Conservation (phyloP, 2,329 filamentous ascomycete species). For the Neofusicoccum laricinum region DNA sequence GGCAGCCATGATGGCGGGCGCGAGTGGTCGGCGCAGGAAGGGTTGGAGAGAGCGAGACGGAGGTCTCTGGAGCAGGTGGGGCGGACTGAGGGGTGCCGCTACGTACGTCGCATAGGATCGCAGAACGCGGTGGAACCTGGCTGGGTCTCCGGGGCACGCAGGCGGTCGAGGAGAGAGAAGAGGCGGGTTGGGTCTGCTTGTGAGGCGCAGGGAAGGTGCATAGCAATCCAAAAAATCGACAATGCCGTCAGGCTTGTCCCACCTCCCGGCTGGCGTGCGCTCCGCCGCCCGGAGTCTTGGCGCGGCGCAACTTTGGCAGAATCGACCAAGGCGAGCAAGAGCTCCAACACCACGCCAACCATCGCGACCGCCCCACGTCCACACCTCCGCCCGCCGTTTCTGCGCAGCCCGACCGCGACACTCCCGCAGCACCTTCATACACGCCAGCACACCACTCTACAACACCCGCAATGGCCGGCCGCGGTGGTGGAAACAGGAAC, state of each 20-base stretch:
- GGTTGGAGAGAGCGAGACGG: conserved; percentile 5
- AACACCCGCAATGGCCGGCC: conserved; percentile 50
- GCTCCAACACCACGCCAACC: not conserved
- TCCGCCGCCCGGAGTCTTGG: conserved; percentile 12
- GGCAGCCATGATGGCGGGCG: conserved; percentile 58
- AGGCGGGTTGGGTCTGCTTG: not conserved
- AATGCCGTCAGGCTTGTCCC: conserved; percentile 11
- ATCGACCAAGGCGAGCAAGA: not conserved
- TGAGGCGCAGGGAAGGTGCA: conserved; percentile 12
- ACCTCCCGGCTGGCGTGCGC: conserved; percentile 9
- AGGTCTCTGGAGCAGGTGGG: conserved; percentile 15
- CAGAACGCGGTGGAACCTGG: not conserved
- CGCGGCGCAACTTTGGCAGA: conserved; percentile 11
- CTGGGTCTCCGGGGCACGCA: not conserved
- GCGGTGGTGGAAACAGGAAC: conserved; percentile 51
- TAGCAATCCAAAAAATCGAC: conserved; percentile 11
- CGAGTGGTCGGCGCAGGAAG: conserved; percentile 9
- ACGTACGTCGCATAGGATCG: conserved; percentile 17
- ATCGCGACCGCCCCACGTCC: not conserved
- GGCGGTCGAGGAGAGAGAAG: not conserved
- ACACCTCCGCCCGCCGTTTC: not conserved
- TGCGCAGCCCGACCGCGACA: not conserved
- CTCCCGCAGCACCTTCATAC: not conserved
- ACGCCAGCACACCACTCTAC: not conserved
- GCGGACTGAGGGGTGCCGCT: conserved; percentile 17